Conservation (phyloP, 306 rosid species). For the Sechiopsis laciniata region DNA sequence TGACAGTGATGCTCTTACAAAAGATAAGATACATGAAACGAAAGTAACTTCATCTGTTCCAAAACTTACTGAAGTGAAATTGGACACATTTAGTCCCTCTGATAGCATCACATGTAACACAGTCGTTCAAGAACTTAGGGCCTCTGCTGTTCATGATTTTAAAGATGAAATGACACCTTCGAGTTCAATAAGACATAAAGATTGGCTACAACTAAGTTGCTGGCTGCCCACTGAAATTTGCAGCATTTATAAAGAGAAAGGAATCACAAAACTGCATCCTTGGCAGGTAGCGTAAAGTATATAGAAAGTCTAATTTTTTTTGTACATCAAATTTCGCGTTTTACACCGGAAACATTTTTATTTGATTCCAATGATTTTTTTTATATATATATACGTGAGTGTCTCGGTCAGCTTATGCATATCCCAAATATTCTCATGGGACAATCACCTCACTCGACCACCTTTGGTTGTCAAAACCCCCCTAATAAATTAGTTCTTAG, state of each 20-base stretch:
- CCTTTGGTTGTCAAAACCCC: too few relatives aligned
- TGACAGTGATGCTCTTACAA: constrained; percentile 28
- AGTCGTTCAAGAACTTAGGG: constrained; percentile 33
- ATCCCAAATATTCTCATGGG: too few relatives aligned
- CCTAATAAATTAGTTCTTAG: too few relatives aligned
- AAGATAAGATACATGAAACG: constrained; percentile 31
- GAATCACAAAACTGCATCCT: constrained; percentile 69
- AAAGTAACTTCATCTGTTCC: constrained; percentile 31
- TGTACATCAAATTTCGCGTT: not conserved
- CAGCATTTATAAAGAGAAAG: constrained; percentile 64
- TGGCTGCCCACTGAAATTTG: constrained; percentile 93
- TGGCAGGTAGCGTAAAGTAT: constrained; percentile 68
- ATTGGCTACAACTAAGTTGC: constrained; percentile 46
- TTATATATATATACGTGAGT: too few relatives aligned
- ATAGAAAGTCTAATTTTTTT: not conserved
- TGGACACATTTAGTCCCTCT: constrained; percentile 25
- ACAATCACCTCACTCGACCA: too few relatives aligned
- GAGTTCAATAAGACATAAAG: constrained; percentile 43
- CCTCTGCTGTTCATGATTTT: constrained; percentile 32
- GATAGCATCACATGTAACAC: constrained; percentile 37
- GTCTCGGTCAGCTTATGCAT: too few relatives aligned
- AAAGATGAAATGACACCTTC: constrained; percentile 60
- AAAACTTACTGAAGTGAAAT: constrained; percentile 28
- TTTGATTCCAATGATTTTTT: not conserved
- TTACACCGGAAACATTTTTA: not conserved